Evolutionary conservation across 2,329 filamentous ascomycete species (phyloP).

Genomic region (Periconia sp.): DNA sequence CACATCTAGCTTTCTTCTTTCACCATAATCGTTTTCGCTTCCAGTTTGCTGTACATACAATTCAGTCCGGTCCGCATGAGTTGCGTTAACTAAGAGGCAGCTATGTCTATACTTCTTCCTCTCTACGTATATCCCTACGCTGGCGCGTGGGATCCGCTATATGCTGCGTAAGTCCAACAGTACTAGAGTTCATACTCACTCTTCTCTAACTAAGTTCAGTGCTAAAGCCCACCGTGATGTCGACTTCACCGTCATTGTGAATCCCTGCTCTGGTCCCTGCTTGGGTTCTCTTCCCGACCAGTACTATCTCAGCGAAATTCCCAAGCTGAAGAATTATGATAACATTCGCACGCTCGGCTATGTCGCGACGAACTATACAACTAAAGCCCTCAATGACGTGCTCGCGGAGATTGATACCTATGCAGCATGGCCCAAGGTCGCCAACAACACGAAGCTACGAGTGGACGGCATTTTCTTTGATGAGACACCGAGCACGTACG

Average conservation of each 20-base stretch:
- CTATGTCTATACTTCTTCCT: slow-evolving; percentile 53
- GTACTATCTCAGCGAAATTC: slow-evolving; percentile 47
- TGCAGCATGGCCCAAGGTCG: slow-evolving; percentile 51
- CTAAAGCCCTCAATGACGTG: slow-evolving; percentile 30
- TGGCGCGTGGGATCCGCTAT: slow-evolving; percentile 57
- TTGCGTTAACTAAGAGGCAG: no score
- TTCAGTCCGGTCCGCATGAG: no score
- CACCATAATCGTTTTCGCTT: not conserved
- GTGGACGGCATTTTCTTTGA: slow-evolving; percentile 61
- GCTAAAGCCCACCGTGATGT: slow-evolving; percentile 45
- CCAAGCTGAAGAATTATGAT: slow-evolving; percentile 47
- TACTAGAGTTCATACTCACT: not conserved
- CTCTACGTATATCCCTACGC: slow-evolving; percentile 58
- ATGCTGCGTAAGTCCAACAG: slow-evolving; percentile 47
- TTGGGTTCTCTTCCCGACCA: slow-evolving; percentile 32
- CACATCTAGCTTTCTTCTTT: no score
- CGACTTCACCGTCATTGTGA: slow-evolving; percentile 60
- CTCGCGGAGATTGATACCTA: slow-evolving; percentile 55
- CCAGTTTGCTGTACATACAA: no score
- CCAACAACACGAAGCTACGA: slow-evolving; percentile 46
- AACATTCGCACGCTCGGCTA: slow-evolving; percentile 61
- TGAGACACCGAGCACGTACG: slow-evolving; percentile 51
- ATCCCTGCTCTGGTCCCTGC: slow-evolving; percentile 52
- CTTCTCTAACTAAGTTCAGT: slow-evolving; percentile 14
- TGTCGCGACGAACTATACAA: slow-evolving; percentile 58